These are phyloP conservation scores for Fusarium sp. DNA, from an alignment of 2,329 filamentous ascomycete species.

Conservation along the genomic window DNA sequence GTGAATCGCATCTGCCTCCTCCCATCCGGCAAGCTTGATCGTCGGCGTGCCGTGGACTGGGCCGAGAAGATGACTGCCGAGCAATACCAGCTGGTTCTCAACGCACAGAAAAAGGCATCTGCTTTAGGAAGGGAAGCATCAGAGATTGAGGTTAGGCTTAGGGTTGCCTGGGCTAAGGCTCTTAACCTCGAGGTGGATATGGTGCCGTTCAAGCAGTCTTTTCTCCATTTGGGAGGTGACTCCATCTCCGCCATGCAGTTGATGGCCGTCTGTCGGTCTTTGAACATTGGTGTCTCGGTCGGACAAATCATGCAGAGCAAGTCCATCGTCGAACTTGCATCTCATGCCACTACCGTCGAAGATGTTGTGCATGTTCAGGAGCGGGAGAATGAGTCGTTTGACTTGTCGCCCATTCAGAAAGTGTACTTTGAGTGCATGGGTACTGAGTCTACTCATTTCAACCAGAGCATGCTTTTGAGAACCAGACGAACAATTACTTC, in stretches of 20 bases:
- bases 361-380: constrained; percentile 4
- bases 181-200: constrained; percentile 6
- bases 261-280: constrained; percentile 33
- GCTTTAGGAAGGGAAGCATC: constrained; percentile 20
- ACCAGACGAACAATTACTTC: neutral
- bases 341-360: neutral
- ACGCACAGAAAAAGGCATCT: constrained; percentile 15
- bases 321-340: constrained; percentile 36
- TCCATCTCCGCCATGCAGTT: constrained; percentile 39
- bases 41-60: neutral
- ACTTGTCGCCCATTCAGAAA: constrained; percentile 23
- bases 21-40: constrained; percentile 33
- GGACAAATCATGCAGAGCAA: constrained; percentile 37
- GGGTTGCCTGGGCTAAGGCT: constrained; percentile 23
- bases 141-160: constrained; percentile 10
- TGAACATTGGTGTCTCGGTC: constrained; percentile 23
- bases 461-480: constrained; percentile 29
- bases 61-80: constrained; percentile 16
- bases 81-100: constrained; percentile 6
- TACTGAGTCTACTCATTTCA: constrained; percentile 23
- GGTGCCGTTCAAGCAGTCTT: constrained; percentile 30
- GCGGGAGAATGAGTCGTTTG: neutral
- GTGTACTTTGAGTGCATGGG: constrained; percentile 22
- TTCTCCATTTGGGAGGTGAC: constrained; percentile 34
- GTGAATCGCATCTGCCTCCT: constrained; percentile 18